Evolutionary conservation across 164 flowering plant genomes (phyloP), one percentile per base, ranked within the genome.

Genomic region (Umbellularia californica): DNA sequence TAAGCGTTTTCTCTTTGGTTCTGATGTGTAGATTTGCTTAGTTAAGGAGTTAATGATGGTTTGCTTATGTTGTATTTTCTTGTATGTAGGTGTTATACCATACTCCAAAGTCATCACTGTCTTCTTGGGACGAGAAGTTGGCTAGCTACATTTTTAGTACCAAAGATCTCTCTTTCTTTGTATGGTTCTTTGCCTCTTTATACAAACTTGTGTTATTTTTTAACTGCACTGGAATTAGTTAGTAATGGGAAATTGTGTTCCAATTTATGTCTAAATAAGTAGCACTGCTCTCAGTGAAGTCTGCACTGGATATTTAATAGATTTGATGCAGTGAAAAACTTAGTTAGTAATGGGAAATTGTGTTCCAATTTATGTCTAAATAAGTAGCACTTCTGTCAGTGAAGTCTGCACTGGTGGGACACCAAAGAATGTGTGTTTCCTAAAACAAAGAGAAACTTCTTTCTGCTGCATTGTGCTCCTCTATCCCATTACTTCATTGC

Each of bases 151-250:
- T 90, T 76, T 93, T 92, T 77, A 89, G 83, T 28, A 84, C 88
- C 76, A 82, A 85, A 58, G 98, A 92, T 84, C 96, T 95, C 72
- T 97, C 98, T 52, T 95, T 95, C 88, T 95, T 95, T 88, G 99
- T 95, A 92, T 51, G 95, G 62, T 68, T 60, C 41, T 60, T 13
- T 33, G 9, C 17, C 50, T 68, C 14, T 68, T 3, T 55, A 14
- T 15, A 55, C 60, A 17, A 55, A 15, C 60, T 55, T 55, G 60
- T 14, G 20, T 55, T 20, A 55, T 15, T 15, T 55, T 55, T 55
- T 19, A 55, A 55, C 60, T 55, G 60, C 60, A 14, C n/a, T 19
- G 47, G n/a, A 55, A 55, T 55, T 55, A 19, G 12, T 55, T 15
- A 55, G n/a, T 55, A 55, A 20, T 55, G n/a, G 12, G 19, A 55